Evolutionary conservation across 2,329 filamentous ascomycete genomes (phyloP).

Genomic region (Colletotrichum destructivum): DNA sequence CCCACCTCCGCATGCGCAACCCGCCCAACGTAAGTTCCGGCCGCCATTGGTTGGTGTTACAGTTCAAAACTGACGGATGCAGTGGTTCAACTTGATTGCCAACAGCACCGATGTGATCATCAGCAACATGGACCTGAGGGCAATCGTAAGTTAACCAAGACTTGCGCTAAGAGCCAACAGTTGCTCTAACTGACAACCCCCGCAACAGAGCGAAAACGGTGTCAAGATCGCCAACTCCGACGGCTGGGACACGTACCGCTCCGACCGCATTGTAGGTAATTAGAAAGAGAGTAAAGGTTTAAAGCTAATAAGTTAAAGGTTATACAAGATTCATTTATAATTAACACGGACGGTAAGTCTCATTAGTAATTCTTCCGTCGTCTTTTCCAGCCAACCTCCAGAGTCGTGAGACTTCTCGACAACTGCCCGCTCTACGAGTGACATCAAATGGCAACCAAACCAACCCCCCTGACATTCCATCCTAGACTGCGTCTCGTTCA

Average conservation of each 20-base stretch:
- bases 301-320: conserved; percentile 46
- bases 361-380: too few relatives aligned
- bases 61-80: not conserved
- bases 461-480: not conserved
- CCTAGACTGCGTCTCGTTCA: conserved; percentile 78
- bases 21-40: conserved; percentile 55
- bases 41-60: too few relatives aligned
- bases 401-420: too few relatives aligned
- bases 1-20: conserved; percentile 65
- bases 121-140: conserved; percentile 70
- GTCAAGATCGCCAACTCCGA: conserved; percentile 77
- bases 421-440: too few relatives aligned
- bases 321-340: conserved; percentile 76
- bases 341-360: conserved; percentile 72
- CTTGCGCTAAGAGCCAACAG: not conserved
- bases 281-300: too few relatives aligned
- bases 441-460: too few relatives aligned
- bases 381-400: too few relatives aligned
- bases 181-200: conserved; percentile 2
- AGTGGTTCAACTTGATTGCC: conserved; percentile 70
- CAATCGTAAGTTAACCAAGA: conserved; percentile 52
- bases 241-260: conserved; percentile 69
- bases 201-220: conserved; percentile 62
- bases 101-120: conserved; percentile 77
- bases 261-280: conserved; percentile 63